Percentiles rank a stretch among this genome's conserved stretches.
Evolutionary conservation across 139 green algal species (phyloP).

Genomic region (Chlamydomonas urium): DNA sequence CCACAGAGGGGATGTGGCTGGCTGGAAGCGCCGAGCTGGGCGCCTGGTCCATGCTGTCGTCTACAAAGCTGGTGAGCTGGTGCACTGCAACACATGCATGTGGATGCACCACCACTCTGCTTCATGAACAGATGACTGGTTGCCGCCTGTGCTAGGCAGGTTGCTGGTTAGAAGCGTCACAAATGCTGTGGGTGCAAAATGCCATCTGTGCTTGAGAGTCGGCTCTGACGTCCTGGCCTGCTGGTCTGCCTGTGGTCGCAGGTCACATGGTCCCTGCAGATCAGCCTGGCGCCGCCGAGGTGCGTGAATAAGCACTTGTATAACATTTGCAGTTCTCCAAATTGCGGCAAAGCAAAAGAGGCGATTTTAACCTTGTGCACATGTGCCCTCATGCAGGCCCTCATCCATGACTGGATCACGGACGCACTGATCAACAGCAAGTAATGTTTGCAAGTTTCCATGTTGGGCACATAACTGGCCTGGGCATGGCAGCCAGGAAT

Average conservation of each 20-base stretch:
- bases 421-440: too few relatives aligned
- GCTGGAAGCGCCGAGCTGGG: conserved; percentile 20
- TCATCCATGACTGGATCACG: too few relatives aligned
- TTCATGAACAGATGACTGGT: background rate
- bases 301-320: background rate
- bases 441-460: too few relatives aligned
- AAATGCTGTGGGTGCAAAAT: background rate
- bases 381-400: too few relatives aligned
- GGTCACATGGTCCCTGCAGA: conserved; percentile 57
- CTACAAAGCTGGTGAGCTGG: conserved; percentile 6
- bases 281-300: conserved; percentile 23
- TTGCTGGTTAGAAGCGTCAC: too few relatives aligned
- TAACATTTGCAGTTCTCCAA: too few relatives aligned
- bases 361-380: too few relatives aligned
- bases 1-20: background rate
- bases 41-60: conserved; percentile 43
- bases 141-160: background rate
- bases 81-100: background rate
- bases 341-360: too few relatives aligned
- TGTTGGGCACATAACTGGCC: too few relatives aligned
- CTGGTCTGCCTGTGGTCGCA: conserved; percentile 18
- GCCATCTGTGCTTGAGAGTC: background rate
- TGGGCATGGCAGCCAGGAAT: too few relatives aligned
- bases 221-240: too few relatives aligned
- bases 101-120: background rate